These are phyloP conservation scores for Penicillium maclennaniae DNA, from an alignment of 495 filamentous ascomycete genomes.

Conservation along the genomic window DNA sequence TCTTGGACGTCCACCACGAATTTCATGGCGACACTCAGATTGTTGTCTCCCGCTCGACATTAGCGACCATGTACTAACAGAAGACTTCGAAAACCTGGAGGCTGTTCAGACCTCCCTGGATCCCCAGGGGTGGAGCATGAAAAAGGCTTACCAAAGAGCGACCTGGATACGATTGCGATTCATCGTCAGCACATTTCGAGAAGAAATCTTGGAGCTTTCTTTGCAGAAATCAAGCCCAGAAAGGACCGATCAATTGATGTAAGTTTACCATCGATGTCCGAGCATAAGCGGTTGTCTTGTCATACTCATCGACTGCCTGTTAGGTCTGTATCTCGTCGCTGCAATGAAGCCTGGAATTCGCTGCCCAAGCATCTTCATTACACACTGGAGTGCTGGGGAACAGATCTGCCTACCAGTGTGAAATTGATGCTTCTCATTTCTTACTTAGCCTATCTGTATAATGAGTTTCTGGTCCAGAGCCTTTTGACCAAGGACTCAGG, in stretches of 20 bases:
- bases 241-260: too few relatives aligned
- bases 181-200: conserved; percentile 44
- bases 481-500: conserved; percentile 23
- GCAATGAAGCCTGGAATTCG: conserved; percentile 29
- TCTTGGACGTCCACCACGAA: conserved; percentile 49
- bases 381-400: conserved; percentile 23
- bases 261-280: too few relatives aligned
- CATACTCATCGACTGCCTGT: too few relatives aligned
- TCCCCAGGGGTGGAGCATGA: conserved; percentile 48
- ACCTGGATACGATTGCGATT: conserved; percentile 45
- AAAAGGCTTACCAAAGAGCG: conserved; percentile 30
- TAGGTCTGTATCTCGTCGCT: conserved; percentile 28
- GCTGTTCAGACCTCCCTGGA: conserved; percentile 16
- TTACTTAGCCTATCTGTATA: conserved; percentile 38
- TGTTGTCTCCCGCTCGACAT: conserved; percentile 54
- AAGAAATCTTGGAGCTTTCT: conserved; percentile 50
- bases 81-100: neutral
- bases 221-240: too few relatives aligned
- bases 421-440: conserved; percentile 33
- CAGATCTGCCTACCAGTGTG: conserved; percentile 17
- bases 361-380: conserved; percentile 37
- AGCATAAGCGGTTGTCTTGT: too few relatives aligned
- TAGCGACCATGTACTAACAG: conserved; percentile 41
- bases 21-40: conserved; percentile 47
- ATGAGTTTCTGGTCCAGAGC: conserved; percentile 44